Conservation (phyloP, 2,329 filamentous ascomycete species). For the Claviceps pazoutovae region DNA sequence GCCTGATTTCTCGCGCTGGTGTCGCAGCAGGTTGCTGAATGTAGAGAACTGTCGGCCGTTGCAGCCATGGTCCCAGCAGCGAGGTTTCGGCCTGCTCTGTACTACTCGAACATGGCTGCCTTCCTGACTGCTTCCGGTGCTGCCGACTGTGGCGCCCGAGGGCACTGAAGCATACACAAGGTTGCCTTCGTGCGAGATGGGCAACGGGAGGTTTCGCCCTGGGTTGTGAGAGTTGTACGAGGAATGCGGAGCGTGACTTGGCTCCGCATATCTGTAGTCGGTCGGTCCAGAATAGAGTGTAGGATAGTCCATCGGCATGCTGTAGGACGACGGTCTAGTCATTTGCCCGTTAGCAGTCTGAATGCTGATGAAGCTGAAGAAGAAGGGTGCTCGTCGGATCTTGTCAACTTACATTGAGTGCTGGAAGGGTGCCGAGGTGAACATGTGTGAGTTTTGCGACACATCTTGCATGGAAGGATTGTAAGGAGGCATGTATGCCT, state of each 20-base stretch:
- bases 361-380: neutral
- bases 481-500: slow-evolving; percentile 36
- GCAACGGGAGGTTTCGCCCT: slow-evolving; percentile 25
- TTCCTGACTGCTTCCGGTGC: slow-evolving; percentile 21
- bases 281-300: slow-evolving; percentile 18
- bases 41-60: slow-evolving; percentile 93
- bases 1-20: slow-evolving; percentile 89
- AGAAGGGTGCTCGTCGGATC: neutral
- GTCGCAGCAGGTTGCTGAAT: slow-evolving; percentile 84
- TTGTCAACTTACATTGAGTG: slow-evolving; percentile 22
- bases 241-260: neutral
- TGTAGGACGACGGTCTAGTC: slow-evolving; percentile 22
- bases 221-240: slow-evolving; percentile 11
- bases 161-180: slow-evolving; percentile 30
- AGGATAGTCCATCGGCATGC: slow-evolving; percentile 31
- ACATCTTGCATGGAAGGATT: slow-evolving; percentile 33
- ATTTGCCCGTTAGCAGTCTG: slow-evolving; percentile 10
- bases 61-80: slow-evolving; percentile 95
- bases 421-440: slow-evolving; percentile 18
- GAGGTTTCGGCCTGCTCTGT: slow-evolving; percentile 74
- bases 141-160: slow-evolving; percentile 22
- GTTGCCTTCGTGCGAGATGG: slow-evolving; percentile 22
- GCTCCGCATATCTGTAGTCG: slow-evolving; percentile 26
- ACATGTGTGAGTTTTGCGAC: slow-evolving; percentile 22
- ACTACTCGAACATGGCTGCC: slow-evolving; percentile 50